Evolutionary conservation across 257 asterid species (phyloP), one percentile per base, ranked within the genome.

Genomic region (Scutellaria galericulata): DNA sequence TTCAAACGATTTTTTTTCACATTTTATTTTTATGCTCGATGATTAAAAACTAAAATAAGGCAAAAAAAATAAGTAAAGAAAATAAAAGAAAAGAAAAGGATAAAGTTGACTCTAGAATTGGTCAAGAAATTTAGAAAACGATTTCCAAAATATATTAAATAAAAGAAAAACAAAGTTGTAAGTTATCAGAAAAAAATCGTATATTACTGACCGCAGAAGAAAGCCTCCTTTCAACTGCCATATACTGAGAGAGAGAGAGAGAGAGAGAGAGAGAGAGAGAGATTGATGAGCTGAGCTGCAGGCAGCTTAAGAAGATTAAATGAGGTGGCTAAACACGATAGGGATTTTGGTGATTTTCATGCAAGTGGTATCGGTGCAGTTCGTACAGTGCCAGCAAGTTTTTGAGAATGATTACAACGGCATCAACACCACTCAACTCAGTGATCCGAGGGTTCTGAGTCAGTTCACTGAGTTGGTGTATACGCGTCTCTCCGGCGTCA

Each of bases 321-420:
- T 64, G 83, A 56, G 56, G 72, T 37, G 73, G 66, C 41, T 53
- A n/a, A 68, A 4, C 41, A 18, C 5, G 37, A 0, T 31, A 31
- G 4, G 5, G 5, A 2, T 31, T 3, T 31, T 1, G 52, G 5
- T 58, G 46, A 13, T 75, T 53, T 8, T 74, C 68, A 41, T 81
- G 76, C 83, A 75, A 60, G 62, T 69, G n/a, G 0, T 80, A 1
- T 63, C 18, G 64, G 57, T 70, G 55, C 69, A 46, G 72, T 54
- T 82, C 56, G 89, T 82, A 45, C 79, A 77, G 66, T 74, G 89
- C 83, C 95, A 86, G 64, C 69, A 65, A 37, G 79, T 64, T 31
- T 24, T 55, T 4, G 68, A 71, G 3, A 40, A 76, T 7, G 82
- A 74, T 65, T 70, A 75, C 70, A 46, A 22, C 47, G 75, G 67